A percentile compares a stretch with the other conserved stretches of the same genome.
Conservation (phyloP, 129 eudicot species). For the Flaveria sonorensis region DNA sequence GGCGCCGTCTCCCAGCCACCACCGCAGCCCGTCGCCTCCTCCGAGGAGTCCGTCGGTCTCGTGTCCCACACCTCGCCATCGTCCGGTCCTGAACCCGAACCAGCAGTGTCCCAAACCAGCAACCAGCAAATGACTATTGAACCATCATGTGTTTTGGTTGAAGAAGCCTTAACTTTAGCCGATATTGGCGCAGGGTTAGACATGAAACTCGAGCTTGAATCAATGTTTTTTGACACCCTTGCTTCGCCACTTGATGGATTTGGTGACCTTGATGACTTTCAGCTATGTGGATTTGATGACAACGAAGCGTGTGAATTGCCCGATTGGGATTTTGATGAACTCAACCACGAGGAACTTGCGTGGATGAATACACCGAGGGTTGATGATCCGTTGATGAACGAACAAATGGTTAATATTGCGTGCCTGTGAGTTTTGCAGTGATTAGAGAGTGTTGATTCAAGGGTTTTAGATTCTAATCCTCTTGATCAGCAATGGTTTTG, state of each 20-base stretch:
- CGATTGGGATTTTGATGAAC: slow-evolving; percentile 67
- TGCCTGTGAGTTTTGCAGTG: slow-evolving; percentile 63
- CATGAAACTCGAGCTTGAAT: slow-evolving; percentile 49
- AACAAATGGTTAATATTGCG: slow-evolving; percentile 50
- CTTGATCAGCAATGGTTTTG: slow-evolving; percentile 34
- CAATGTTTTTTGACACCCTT: slow-evolving; percentile 41
- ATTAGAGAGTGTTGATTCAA: slow-evolving; percentile 24
- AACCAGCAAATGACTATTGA: neutral
- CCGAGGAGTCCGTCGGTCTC: slow-evolving; percentile 53
- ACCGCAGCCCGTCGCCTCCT: slow-evolving; percentile 38
- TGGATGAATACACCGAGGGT: slow-evolving; percentile 62
- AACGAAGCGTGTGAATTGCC: slow-evolving; percentile 46
- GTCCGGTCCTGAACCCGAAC: slow-evolving; percentile 36
- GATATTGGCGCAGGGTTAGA: slow-evolving; percentile 37
- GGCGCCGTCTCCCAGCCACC: slow-evolving; percentile 29
- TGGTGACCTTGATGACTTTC: slow-evolving; percentile 55
- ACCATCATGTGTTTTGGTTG: neutral
- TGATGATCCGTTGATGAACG: slow-evolving; percentile 27
- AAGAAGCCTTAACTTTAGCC: slow-evolving; percentile 26
- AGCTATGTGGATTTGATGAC: slow-evolving; percentile 55
- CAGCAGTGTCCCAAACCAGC: neutral
- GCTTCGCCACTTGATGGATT: slow-evolving; percentile 45
- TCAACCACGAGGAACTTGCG: slow-evolving; percentile 53
- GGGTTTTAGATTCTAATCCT: slow-evolving; percentile 15
- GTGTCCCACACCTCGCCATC: slow-evolving; percentile 54